Base-by-base conservation (phyloP, 2,329 filamentous ascomycete genomes). In the Fusarium vanettenii region DNA sequence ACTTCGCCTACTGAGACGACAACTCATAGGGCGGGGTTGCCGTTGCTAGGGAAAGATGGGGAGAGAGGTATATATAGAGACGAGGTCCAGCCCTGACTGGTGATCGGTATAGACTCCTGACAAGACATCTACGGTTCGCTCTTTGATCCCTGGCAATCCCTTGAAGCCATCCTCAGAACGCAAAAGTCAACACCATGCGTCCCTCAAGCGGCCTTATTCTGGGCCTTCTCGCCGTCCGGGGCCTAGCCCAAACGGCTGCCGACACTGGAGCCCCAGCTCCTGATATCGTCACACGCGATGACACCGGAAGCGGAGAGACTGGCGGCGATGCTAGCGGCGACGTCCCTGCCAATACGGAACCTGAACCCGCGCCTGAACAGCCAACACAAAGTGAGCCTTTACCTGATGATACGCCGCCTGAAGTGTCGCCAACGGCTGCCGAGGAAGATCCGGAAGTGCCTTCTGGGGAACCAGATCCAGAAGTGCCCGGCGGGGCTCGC, bases 141-240 rank as follows among this genome's bases (percentile, higher is more conserved):
- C 55, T 22, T 41, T 43, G 8, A 18, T 31, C 27, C n/a, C 13
- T 25, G 33, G 31, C 31, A 29, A 14, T 37, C 5, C 11, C n/a
- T 33, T 57, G 16, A 9, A 31, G 20, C 22, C 20, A 31, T 35
- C 9, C 29, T 8, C 43, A 33, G n/a, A 39, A 39, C 43, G 48
- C 18, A 52, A 11, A 48, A 52, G 48, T 22, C 37, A 50, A n/a
- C 29, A 61, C 45, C 25, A 67, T 67, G 64, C 64, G 59, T 62
- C 22, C 61, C 45, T 20, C 60, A 13, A 55, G 48, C 27, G 33
- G 59, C n/a, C 43, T 67, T 8, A 16, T 67, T 18, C 22, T 63
- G 2, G 48, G 64, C 59, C 59, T 67, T 13, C 29, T 61, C 14
- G 48, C 43, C 35, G 41, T 41, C 37, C n/a, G 33, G 8, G 56